phyloP scores from a whole-genome alignment of 2,329 filamentous ascomycete genomes.

The Fusarium illudens region DNA sequence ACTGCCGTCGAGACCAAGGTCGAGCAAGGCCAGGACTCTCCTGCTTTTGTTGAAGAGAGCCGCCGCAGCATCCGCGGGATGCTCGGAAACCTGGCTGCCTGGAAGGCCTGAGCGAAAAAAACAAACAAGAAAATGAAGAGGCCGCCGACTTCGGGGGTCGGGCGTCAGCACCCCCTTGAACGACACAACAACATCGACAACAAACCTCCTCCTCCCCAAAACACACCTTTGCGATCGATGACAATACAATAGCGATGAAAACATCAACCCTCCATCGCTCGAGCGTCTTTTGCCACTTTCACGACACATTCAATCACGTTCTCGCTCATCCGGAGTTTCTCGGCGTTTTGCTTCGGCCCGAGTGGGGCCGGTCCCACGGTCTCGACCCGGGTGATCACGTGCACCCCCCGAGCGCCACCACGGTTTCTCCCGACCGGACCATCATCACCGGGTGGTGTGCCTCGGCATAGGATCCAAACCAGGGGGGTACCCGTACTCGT shows the following conservation, averaged over 20 bases:
- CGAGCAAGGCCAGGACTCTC: constrained; percentile 6
- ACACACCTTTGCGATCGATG: not conserved
- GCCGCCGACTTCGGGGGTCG: constrained; percentile 27
- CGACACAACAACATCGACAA: not conserved
- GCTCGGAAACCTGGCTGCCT: constrained; percentile 26
- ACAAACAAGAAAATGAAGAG: too few species aligned
- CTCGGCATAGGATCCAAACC: not conserved
- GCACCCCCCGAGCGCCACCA: constrained; percentile 13
- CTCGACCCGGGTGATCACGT: constrained; percentile 31
- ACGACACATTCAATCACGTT: constrained; percentile 7
- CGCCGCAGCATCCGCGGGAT: constrained; percentile 23
- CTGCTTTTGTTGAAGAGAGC: constrained; percentile 23
- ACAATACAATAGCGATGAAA: not conserved
- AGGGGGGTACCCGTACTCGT: constrained; percentile 4
- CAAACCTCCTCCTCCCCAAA: not conserved
- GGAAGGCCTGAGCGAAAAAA: constrained; percentile 28
- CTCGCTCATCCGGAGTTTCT: constrained; percentile 23
- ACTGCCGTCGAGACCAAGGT: constrained; percentile 21
- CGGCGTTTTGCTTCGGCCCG: constrained; percentile 26
- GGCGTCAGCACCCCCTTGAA: not conserved
- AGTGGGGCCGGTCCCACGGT: constrained; percentile 28
- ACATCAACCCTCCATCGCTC: not conserved
- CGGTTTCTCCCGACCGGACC: constrained; percentile 22
- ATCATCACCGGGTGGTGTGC: not conserved
- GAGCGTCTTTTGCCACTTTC: not conserved